These are phyloP conservation scores for Ascocoryne sarcoides DNA, from an alignment of 2,329 filamentous ascomycete species.

Conservation along the genomic window DNA sequence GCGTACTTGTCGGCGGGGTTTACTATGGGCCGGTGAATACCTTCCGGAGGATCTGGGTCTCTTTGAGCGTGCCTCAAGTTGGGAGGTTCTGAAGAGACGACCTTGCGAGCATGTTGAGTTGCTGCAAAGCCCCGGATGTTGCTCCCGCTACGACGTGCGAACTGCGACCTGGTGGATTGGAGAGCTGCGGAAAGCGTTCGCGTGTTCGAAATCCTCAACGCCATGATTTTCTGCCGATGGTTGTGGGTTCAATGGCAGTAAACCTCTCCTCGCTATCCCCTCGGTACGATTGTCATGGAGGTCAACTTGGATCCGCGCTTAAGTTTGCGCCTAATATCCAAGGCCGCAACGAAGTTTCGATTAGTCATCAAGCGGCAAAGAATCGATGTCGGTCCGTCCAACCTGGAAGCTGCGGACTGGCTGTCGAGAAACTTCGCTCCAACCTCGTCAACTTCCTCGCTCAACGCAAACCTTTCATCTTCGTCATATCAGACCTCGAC, in stretches of 20 bases:
- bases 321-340: neutral
- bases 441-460: neutral
- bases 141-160: constrained; percentile 17
- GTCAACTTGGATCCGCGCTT: neutral
- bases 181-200: constrained; percentile 48
- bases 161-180: constrained; percentile 38
- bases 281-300: neutral
- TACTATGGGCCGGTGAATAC: constrained; percentile 69
- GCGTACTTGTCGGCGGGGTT: constrained; percentile 92
- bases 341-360: no score
- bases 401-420: no score
- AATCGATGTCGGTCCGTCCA: no score
- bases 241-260: constrained; percentile 27
- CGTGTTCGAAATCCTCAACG: constrained; percentile 49
- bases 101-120: constrained; percentile 32
- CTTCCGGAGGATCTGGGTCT: constrained; percentile 35
- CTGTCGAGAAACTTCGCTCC: neutral
- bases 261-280: neutral
- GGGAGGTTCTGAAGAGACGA: constrained; percentile 43
- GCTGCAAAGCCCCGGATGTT: constrained; percentile 29
- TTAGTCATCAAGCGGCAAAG: no score
- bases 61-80: constrained; percentile 61
- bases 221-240: constrained; percentile 40
- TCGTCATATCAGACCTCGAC: neutral
- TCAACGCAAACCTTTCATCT: neutral